Evolutionary conservation across 2,329 filamentous ascomycete species (phyloP).

Genomic region (Tothia fuscella): DNA sequence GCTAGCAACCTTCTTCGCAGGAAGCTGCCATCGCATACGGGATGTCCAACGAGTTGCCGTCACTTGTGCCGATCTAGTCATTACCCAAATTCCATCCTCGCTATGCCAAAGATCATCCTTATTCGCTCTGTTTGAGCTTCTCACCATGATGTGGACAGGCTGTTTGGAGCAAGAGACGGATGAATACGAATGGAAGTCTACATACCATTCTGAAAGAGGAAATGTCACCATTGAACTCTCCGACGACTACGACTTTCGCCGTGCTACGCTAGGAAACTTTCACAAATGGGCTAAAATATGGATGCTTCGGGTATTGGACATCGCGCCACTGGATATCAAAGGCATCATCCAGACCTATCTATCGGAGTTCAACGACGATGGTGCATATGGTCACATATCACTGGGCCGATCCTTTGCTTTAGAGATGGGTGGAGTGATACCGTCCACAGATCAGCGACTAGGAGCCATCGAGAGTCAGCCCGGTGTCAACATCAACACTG

Average conservation of each 20-base stretch:
- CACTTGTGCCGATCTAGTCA: conserved; percentile 71
- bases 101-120: conserved; percentile 83
- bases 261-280: conserved; percentile 64
- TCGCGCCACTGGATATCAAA: conserved; percentile 88
- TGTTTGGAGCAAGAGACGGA: conserved; percentile 92
- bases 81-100: conserved; percentile 73
- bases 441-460: conserved; percentile 73
- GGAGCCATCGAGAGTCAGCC: conserved; percentile 65
- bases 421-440: conserved; percentile 81
- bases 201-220: conserved; percentile 64
- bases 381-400: conserved; percentile 80
- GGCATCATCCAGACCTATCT: conserved; percentile 87
- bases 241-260: conserved; percentile 77
- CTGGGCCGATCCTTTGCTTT: conserved; percentile 88
- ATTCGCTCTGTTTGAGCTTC: conserved; percentile 81
- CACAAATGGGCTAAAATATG: conserved; percentile 66
- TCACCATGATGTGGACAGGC: conserved; percentile 90
- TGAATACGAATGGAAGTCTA: conserved; percentile 76
- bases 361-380: conserved; percentile 87
- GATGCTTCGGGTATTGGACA: conserved; percentile 68
- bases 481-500: conserved; percentile 70
- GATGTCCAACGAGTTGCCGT: conserved; percentile 83
- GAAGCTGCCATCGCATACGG: conserved; percentile 87
- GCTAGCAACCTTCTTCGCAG: conserved; percentile 71
- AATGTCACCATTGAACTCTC: conserved; percentile 81